Base-by-base conservation (phyloP, 805 yeast species). In the Myxozyma nipponensis region DNA sequence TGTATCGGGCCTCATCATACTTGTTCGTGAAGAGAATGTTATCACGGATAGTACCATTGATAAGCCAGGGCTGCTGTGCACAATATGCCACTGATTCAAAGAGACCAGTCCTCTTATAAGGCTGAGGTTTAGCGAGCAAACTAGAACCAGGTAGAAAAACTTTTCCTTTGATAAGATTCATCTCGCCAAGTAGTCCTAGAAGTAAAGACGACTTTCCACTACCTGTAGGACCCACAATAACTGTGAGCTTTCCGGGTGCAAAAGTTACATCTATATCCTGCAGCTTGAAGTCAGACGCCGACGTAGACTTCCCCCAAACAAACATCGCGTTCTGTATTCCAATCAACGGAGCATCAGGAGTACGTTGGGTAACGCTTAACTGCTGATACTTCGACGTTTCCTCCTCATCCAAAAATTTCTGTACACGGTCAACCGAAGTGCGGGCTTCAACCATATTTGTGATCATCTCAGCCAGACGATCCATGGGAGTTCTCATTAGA, bases 221-320 rank as follows among this genome's bases (percentile, higher is more conserved):
- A 51, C 98, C 98, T n/a, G 98, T 93, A 4, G 96, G 84, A 21
- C 98, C 98, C 61, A 90, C 80, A 52, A 91, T 77, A n/a, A 91
- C 90, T 60, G 89, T 90, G 63, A 93, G 72, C 64, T 86, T 83
- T n/a, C 87, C 95, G 25, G 76, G 70, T 54, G 76, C 76, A 70
- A 91, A 93, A 25, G 75, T 75, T 52, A 91, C 69, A 60, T 83
- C 73, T 46, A 93, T 65, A 64, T 90, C 84, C 64, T 87, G 80
- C 63, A 91, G 74, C 65, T 81, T 84, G 75, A 93, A 93, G 62
- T 80, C 86, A 42, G 69, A 70, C 26, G 64, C 66, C 18, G 60
- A 39, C 25, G 79, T 72, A 18, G 67, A 66, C 2, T 76, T 66
- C 58, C 79, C 78, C 97, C 97, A 89, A 5, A 89, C 72, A 49